Evolutionary conservation across 371 early-diverging fungal genomes (phyloP).

Genomic region (Lichtheimia ornata): DNA sequence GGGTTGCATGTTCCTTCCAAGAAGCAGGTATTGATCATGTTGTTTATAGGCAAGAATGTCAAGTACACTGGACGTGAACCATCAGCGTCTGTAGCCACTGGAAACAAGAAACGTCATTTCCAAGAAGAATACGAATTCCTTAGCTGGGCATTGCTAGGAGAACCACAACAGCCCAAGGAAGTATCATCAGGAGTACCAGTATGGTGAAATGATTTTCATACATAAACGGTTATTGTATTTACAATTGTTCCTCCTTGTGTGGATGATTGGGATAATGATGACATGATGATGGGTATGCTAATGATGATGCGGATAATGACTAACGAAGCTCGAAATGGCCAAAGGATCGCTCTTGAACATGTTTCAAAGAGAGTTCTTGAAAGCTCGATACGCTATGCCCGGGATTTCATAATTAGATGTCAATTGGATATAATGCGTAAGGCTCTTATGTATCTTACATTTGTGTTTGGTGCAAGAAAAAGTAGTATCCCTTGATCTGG

Average conservation of each 20-base stretch:
- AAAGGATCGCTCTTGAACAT: slow-evolving; percentile 58
- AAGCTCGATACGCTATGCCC: slow-evolving; percentile 42
- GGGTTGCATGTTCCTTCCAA: not conserved
- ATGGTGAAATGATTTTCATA: slow-evolving; percentile 41
- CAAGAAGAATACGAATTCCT: slow-evolving; percentile 89
- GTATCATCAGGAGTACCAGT: slow-evolving; percentile 72
- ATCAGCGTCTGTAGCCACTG: slow-evolving; percentile 94
- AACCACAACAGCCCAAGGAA: slow-evolving; percentile 64
- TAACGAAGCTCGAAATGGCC: slow-evolving; percentile 68
- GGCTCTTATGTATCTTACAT: slow-evolving; percentile 60
- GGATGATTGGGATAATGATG: not conserved
- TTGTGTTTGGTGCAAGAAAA: slow-evolving; percentile 74
- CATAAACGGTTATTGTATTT: not conserved
- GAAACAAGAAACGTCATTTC: slow-evolving; percentile 95
- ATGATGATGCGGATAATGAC: not conserved
- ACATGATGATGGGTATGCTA: not conserved
- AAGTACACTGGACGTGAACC: slow-evolving; percentile 91
- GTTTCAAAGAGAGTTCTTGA: slow-evolving; percentile 78
- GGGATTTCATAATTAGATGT: too few relatives aligned
- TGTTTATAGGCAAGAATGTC: slow-evolving; percentile 55
- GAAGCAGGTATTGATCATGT: not conserved
- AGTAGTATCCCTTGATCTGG: slow-evolving; percentile 89
- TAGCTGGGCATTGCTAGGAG: slow-evolving; percentile 82
- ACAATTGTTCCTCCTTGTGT: too few relatives aligned
- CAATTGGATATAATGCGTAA: not conserved